These are phyloP conservation scores for Beauveria sp. DNA, from an alignment of 2,329 filamentous ascomycete genomes.

Conservation along the genomic window DNA sequence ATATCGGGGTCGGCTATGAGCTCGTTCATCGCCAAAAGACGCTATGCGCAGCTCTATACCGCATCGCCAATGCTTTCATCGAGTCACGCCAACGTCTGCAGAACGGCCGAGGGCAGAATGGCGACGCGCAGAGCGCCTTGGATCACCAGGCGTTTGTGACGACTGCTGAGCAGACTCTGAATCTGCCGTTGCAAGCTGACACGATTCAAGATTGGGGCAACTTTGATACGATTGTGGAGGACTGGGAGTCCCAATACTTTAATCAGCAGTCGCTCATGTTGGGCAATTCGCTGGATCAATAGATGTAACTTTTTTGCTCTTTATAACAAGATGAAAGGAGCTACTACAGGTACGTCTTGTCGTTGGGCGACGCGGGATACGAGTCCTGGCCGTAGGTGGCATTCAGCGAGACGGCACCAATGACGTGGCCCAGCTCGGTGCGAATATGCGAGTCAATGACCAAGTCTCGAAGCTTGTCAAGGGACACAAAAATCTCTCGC, in stretches of 20 bases:
- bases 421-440: slow-evolving; percentile 42
- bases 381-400: slow-evolving; percentile 44
- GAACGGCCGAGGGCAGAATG: neutral
- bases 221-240: slow-evolving; percentile 10
- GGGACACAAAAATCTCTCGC: slow-evolving; percentile 21
- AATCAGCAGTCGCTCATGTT: slow-evolving; percentile 9
- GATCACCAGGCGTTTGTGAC: neutral
- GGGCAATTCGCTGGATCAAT: slow-evolving; percentile 2
- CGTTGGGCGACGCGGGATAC: slow-evolving; percentile 33
- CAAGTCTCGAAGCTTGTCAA: slow-evolving; percentile 31
- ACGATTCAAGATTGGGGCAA: slow-evolving; percentile 3
- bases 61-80: slow-evolving; percentile 3
- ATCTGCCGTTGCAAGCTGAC: slow-evolving; percentile 4
- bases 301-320: neutral
- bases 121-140: neutral
- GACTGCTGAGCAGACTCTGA: neutral
- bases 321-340: neutral
- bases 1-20: slow-evolving; percentile 1
- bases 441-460: slow-evolving; percentile 49
- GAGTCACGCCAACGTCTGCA: neutral
- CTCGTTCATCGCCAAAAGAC: slow-evolving; percentile 4
- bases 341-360: slow-evolving; percentile 17
- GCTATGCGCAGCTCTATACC: slow-evolving; percentile 4
- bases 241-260: slow-evolving; percentile 10
- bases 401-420: slow-evolving; percentile 44